phyloP scores from a whole-genome alignment of 805 yeast species.

The Sugiyamaella lignohabitans region DNA sequence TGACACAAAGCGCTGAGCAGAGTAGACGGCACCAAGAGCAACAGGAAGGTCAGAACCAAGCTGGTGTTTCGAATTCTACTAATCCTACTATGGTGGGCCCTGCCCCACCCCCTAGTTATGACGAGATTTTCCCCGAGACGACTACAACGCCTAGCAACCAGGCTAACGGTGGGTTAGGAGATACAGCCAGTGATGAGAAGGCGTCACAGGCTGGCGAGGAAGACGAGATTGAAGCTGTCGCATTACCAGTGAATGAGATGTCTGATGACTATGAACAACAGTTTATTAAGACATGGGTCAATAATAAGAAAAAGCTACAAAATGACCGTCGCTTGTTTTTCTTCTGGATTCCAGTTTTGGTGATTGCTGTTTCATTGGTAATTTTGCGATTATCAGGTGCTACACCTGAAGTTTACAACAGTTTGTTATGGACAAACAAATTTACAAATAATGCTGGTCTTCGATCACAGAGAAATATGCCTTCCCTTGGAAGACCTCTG shows the following conservation, averaged over 20 bases:
- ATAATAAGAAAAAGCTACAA: conserved; percentile 39
- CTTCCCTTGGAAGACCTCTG: not conserved
- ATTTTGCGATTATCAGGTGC: conserved; percentile 10
- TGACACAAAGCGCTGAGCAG: conserved; percentile 8
- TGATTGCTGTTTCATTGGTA: conserved; percentile 24
- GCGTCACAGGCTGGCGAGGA: not conserved
- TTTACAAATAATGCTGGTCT: no score
- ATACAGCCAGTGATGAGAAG: not conserved
- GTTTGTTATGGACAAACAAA: conserved; percentile 1
- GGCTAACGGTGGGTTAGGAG: not conserved
- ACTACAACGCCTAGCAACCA: conserved; percentile 4
- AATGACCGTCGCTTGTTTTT: conserved; percentile 82
- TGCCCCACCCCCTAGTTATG: conserved; percentile 19
- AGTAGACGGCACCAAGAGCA: not conserved
- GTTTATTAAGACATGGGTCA: conserved; percentile 31
- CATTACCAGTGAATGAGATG: not conserved
- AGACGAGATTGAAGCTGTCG: not conserved
- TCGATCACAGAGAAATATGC: not conserved
- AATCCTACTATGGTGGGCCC: no score
- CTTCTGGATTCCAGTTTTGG: conserved; percentile 83
- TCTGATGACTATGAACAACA: conserved; percentile 18
- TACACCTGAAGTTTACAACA: conserved; percentile 10
- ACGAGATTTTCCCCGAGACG: conserved; percentile 22
- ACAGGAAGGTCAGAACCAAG: not conserved
- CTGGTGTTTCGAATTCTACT: not conserved